Percentiles rank a stretch among this genome's conserved stretches.
Conservation (phyloP, 345 rosid genomes). For the Orychophragmus violaceus region DNA sequence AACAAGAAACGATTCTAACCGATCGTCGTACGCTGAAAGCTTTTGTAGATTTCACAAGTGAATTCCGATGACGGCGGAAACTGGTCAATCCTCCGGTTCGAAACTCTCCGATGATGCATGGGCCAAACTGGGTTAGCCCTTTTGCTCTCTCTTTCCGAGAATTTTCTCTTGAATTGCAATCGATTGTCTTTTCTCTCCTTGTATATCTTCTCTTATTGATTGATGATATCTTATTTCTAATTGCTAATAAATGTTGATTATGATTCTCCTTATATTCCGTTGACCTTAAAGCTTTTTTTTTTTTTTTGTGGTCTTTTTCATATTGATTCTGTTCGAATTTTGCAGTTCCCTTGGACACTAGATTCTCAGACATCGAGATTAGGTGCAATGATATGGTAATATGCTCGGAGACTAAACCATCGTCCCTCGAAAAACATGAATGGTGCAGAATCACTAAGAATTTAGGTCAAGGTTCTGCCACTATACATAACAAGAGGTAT, state of each 20-base stretch:
- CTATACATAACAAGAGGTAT: constrained; percentile 64
- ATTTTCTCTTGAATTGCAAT: neutral
- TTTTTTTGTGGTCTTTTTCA: neutral
- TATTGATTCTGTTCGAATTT: neutral
- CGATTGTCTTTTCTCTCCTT: neutral
- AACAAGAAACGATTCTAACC: neutral
- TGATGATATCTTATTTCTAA: no score
- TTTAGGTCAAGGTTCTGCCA: constrained; percentile 50
- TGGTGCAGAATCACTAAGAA: constrained; percentile 82
- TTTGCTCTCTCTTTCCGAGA: neutral
- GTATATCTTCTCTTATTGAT: no score
- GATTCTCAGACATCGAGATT: constrained; percentile 58
- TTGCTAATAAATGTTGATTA: neutral
- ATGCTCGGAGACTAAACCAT: constrained; percentile 46
- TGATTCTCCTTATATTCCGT: neutral
- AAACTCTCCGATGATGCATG: constrained; percentile 34
- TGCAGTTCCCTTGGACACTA: constrained; percentile 67
- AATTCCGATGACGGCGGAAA: constrained; percentile 27
- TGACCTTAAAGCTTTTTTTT: neutral
- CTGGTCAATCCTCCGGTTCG: constrained; percentile 39
- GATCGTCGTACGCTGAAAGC: neutral
- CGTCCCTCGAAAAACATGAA: constrained; percentile 45
- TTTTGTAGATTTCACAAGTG: neutral
- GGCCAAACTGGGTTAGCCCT: constrained; percentile 49
- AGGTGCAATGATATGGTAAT: constrained; percentile 49